A percentile compares a stretch with the other conserved stretches of the same genome.
These are phyloP conservation scores for Trichophyton mentagrophytes DNA, from an alignment of 2,329 filamentous ascomycete species.

Conservation along the genomic window DNA sequence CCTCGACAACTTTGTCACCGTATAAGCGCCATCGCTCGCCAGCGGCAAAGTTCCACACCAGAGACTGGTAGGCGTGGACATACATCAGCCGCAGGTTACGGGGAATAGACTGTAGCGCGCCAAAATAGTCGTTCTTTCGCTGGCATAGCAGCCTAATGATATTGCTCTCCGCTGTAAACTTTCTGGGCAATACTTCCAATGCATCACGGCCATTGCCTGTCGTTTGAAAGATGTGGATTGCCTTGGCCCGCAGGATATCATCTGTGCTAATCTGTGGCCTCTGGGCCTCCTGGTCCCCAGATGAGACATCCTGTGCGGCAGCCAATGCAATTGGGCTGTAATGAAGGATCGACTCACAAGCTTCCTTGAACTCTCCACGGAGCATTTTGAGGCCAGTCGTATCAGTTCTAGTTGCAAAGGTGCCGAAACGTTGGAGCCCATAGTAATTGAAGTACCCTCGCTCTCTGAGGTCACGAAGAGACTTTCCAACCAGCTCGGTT, in stretches of 20 bases:
- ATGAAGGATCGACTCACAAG: slow-evolving; percentile 62
- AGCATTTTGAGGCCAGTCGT: slow-evolving; percentile 74
- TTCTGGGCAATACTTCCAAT: slow-evolving; percentile 56
- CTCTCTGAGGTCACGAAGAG: slow-evolving; percentile 54
- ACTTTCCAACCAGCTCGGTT: slow-evolving; percentile 37
- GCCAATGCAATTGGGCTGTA: slow-evolving; percentile 54
- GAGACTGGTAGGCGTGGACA: slow-evolving; percentile 88
- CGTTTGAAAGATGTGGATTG: slow-evolving; percentile 60
- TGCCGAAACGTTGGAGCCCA: slow-evolving; percentile 91
- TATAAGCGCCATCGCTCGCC: slow-evolving; percentile 68
- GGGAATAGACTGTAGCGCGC: slow-evolving; percentile 67
- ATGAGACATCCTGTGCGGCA: slow-evolving; percentile 38
- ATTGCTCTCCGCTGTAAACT: slow-evolving; percentile 66
- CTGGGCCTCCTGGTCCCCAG: slow-evolving; percentile 21
- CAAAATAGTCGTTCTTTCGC: slow-evolving; percentile 56
- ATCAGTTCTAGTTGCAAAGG: slow-evolving; percentile 74
- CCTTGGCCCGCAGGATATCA: slow-evolving; percentile 64
- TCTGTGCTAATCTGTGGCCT: slow-evolving; percentile 52
- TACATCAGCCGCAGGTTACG: slow-evolving; percentile 84
- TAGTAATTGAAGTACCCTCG: slow-evolving; percentile 96
- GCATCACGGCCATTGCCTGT: slow-evolving; percentile 48
- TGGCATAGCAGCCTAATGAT: slow-evolving; percentile 63
- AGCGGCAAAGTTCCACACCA: slow-evolving; percentile 81
- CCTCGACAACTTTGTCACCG: slow-evolving; percentile 61
- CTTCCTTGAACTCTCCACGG: slow-evolving; percentile 65